A percentile compares a stretch with the other conserved stretches of the same genome.
These are phyloP conservation scores for Emergomyces pasteurianus DNA, from an alignment of 2,329 filamentous ascomycete species.

Conservation along the genomic window DNA sequence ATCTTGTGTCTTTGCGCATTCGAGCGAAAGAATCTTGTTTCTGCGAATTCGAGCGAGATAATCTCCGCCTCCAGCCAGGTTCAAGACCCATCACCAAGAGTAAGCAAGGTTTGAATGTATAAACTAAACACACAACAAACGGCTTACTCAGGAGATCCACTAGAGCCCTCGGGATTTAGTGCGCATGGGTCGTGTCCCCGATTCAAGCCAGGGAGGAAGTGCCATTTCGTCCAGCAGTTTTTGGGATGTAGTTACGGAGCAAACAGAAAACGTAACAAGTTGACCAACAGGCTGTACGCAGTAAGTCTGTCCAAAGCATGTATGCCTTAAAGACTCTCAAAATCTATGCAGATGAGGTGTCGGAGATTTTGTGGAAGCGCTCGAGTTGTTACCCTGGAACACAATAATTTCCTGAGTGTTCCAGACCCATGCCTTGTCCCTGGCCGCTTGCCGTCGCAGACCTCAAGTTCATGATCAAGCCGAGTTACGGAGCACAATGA, in stretches of 20 bases:
- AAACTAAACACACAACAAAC: neutral
- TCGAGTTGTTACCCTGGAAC: neutral
- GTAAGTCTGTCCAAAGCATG: neutral
- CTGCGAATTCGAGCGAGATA: neutral
- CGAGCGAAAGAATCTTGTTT: neutral
- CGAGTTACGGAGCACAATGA: too few relatives aligned
- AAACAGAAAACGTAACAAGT: neutral
- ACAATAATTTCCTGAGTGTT: neutral
- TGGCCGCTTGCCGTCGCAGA: too few relatives aligned
- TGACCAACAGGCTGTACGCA: neutral
- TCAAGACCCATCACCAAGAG: neutral
- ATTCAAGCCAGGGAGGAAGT: neutral
- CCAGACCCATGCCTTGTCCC: neutral
- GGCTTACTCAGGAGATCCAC: neutral
- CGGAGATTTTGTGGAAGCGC: neutral
- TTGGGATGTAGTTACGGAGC: neutral
- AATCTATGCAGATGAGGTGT: neutral
- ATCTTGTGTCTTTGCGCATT: neutral
- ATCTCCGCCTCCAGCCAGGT: neutral
- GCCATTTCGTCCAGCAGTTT: neutral
- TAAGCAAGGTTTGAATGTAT: neutral
- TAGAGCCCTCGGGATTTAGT: neutral
- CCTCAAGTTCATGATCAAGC: too few relatives aligned
- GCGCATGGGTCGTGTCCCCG: neutral
- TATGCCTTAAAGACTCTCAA: neutral